Conservation (phyloP, 2,329 filamentous ascomycete species). For the Pyrenochaeta sp. region DNA sequence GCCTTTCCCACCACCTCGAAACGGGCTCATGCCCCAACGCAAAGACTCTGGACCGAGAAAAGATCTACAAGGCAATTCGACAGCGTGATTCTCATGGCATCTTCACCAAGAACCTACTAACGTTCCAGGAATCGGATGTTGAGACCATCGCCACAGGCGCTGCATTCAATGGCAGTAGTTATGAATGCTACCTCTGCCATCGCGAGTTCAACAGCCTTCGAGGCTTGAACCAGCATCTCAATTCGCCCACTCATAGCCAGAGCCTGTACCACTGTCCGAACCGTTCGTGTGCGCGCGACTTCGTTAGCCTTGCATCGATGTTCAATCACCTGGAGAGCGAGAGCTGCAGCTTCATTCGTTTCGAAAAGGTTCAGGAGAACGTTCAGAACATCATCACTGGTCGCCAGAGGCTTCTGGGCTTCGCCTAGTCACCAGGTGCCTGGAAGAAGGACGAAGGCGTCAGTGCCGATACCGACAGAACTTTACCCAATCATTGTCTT, state of each 20-base stretch:
- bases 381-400: constrained; percentile 15
- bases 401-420: constrained; percentile 8
- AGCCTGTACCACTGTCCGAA: constrained; percentile 57
- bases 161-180: constrained; percentile 56
- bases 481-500: too few species aligned
- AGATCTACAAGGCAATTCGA: constrained; percentile 57
- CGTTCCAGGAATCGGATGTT: constrained; percentile 45
- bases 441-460: too few species aligned
- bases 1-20: constrained; percentile 65
- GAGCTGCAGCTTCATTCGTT: constrained; percentile 50
- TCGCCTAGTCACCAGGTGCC: too few species aligned
- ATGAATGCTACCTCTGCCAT: constrained; percentile 63
- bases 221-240: constrained; percentile 61
- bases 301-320: constrained; percentile 49
- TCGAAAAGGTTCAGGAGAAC: constrained; percentile 49
- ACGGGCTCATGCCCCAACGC: constrained; percentile 59
- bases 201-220: constrained; percentile 46
- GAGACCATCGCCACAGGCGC: constrained; percentile 29
- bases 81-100: constrained; percentile 56
- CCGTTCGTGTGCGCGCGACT: constrained; percentile 47
- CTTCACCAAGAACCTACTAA: constrained; percentile 59
- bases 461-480: too few species aligned
- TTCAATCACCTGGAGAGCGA: constrained; percentile 58
- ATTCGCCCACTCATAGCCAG: constrained; percentile 60
- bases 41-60: constrained; percentile 55